A percentile compares a stretch with the other conserved stretches of the same genome.
Evolutionary conservation across 768 basidiomycete genomes (phyloP).

Genomic region (Hygrophorus pudorinus): DNA sequence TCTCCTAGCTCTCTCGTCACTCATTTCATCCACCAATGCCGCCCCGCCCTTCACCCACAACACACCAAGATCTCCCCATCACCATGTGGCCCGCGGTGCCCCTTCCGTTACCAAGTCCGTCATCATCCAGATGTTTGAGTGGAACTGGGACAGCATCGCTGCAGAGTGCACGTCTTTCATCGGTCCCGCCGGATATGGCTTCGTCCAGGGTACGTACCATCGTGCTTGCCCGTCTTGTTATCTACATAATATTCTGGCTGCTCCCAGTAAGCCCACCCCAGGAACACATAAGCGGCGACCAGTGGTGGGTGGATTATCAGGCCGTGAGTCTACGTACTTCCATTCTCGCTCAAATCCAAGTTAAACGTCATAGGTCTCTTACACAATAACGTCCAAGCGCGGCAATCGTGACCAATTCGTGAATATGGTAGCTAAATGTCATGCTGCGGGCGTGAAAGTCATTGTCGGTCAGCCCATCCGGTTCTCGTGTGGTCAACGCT

Average conservation of each 20-base stretch:
- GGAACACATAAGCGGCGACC: slow-evolving; percentile 40
- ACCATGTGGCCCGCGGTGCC: slow-evolving; percentile 5
- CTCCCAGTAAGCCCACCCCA: slow-evolving; percentile 37
- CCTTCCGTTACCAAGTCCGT: slow-evolving; percentile 29
- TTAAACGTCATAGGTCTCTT: slow-evolving; percentile 45
- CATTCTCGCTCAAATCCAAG: slow-evolving; percentile 31
- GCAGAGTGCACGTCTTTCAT: slow-evolving; percentile 56
- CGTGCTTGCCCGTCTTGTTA: not conserved
- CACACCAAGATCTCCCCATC: too few species aligned
- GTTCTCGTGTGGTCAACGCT: not conserved
- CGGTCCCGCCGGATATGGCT: slow-evolving; percentile 62
- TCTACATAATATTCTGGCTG: not conserved
- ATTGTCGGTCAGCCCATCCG: slow-evolving; percentile 31
- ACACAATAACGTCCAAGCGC: slow-evolving; percentile 54
- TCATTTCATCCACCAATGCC: too few species aligned
- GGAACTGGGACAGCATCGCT: slow-evolving; percentile 52
- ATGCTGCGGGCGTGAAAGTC: slow-evolving; percentile 46
- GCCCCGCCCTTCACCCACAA: too few species aligned
- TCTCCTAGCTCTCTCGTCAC: too few species aligned
- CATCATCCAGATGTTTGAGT: slow-evolving; percentile 65
- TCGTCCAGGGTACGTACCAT: slow-evolving; percentile 46
- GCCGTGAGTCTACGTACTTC: slow-evolving; percentile 22
- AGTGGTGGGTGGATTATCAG: slow-evolving; percentile 75
- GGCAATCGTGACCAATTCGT: slow-evolving; percentile 44
- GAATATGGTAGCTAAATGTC: slow-evolving; percentile 41